Conservation (phyloP, 2,329 filamentous ascomycete species). For the Penicillium sp. region DNA sequence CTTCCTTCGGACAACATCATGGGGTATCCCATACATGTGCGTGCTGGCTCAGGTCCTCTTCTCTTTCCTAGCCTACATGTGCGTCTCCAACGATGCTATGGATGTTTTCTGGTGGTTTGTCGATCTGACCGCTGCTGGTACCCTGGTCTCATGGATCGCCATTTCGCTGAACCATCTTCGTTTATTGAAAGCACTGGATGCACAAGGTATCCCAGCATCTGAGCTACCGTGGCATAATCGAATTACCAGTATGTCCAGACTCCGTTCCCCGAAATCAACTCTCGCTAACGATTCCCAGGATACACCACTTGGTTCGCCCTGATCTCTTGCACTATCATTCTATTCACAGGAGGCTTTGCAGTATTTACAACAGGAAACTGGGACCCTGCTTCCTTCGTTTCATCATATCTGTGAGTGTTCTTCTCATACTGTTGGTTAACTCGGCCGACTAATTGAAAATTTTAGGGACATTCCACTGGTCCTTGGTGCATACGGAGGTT, state of each 20-base stretch:
- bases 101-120: slow-evolving; percentile 69
- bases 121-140: slow-evolving; percentile 62
- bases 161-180: slow-evolving; percentile 64
- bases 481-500: slow-evolving; percentile 57
- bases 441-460: background rate
- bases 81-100: slow-evolving; percentile 51
- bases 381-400: slow-evolving; percentile 59
- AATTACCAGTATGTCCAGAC: slow-evolving; percentile 56
- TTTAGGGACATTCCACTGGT: slow-evolving; percentile 63
- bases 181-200: slow-evolving; percentile 55
- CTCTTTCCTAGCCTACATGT: slow-evolving; percentile 50
- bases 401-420: slow-evolving; percentile 61
- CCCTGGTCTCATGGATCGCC: slow-evolving; percentile 63
- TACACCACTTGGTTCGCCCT: slow-evolving; percentile 64
- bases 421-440: background rate
- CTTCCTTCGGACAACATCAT: slow-evolving; percentile 38
- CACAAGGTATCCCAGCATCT: slow-evolving; percentile 53
- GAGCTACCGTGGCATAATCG: slow-evolving; percentile 64
- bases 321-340: slow-evolving; percentile 61
- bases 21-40: slow-evolving; percentile 49
- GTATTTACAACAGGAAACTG: slow-evolving; percentile 64
- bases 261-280: too few species aligned
- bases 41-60: slow-evolving; percentile 43
- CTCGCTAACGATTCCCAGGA: slow-evolving; percentile 40
- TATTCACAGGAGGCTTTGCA: slow-evolving; percentile 69